Percentiles rank a stretch among this genome's conserved stretches.
Evolutionary conservation across 2,329 filamentous ascomycete genomes (phyloP).

Genomic region (Cladosporium sp.): DNA sequence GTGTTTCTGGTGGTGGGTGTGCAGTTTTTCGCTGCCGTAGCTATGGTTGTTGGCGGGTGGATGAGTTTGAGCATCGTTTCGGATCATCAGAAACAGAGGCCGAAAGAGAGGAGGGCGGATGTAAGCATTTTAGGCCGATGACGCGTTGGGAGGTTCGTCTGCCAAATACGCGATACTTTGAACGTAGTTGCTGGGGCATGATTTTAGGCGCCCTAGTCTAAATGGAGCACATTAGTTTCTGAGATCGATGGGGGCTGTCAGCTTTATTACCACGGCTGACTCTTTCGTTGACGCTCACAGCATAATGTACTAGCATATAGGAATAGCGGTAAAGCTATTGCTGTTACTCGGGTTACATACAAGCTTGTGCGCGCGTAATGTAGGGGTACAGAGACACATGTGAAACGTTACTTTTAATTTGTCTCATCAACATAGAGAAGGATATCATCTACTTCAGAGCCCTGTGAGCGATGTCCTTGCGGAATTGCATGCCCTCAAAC

Average conservation of each 20-base stretch:
- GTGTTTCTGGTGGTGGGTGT: background rate
- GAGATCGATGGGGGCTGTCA: background rate
- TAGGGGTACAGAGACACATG: background rate
- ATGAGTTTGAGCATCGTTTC: background rate
- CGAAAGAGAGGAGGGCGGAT: background rate
- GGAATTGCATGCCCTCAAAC: conserved; percentile 87
- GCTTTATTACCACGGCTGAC: background rate
- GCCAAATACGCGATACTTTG: background rate
- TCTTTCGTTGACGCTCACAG: too few species aligned
- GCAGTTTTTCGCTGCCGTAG: background rate
- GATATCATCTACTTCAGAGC: conserved; percentile 38
- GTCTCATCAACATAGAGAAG: conserved; percentile 3
- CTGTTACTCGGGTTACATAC: too few species aligned
- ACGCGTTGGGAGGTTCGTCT: background rate
- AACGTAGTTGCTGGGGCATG: background rate
- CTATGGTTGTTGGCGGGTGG: background rate
- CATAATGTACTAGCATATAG: too few species aligned
- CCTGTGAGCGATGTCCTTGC: conserved; percentile 80
- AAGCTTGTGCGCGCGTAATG: too few species aligned
- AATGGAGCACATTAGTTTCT: background rate
- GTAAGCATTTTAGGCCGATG: background rate
- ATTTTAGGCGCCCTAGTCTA: background rate
- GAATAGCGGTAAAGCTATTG: too few species aligned
- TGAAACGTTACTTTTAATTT: conserved; percentile 7
- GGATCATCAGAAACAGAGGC: background rate